Evolutionary conservation across 2,329 filamentous ascomycete species (phyloP), one percentile per base, ranked within the genome.

Genomic region (Sclerotinia borealis): DNA sequence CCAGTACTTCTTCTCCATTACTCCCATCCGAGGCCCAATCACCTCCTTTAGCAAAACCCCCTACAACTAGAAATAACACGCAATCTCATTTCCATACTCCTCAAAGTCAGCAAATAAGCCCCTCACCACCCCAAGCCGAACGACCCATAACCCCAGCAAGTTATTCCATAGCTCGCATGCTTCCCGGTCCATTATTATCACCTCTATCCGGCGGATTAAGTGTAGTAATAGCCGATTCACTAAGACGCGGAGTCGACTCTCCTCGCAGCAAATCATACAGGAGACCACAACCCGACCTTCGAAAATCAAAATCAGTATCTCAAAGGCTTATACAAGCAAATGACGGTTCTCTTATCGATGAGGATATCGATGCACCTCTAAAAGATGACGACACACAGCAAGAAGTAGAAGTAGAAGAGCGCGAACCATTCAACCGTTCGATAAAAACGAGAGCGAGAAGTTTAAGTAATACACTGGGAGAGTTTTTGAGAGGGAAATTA

Each of bases 211-310:
- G 80, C 1, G 82, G 82, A 0, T 77, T 90, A 19, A 84, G 80
- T 71, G 86, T 83, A 1, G 82, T 89, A 54, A 84, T 89, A 7
- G 86, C 85, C 10, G 86, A 89, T 67, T 81, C 85, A 27, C 77
- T 88, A 31, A 80, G 85, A n/a, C 81, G 83, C 19, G 82, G 83
- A 17, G 78, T 83, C 64, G 79, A 79, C 10, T 76, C 75, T 27
- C 72, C 77, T 41, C 74, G 76, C 29, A 70, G 68, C 50, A 68
- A 68, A 60, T 61, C 66, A 8, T 69, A 71, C 27, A 73, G 71
- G 36, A 70, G 74, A 51, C 71, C 73, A 41, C 73, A 71, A 52
- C 49, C 67, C 13, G 61, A 61, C 15, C 61, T 73, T 15, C 66
- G 68, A 47, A 67, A 68, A 45, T 66, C 70, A 25, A 73, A 69